Conservation (phyloP, 805 yeast species). For the Ogataea ganodermae region DNA sequence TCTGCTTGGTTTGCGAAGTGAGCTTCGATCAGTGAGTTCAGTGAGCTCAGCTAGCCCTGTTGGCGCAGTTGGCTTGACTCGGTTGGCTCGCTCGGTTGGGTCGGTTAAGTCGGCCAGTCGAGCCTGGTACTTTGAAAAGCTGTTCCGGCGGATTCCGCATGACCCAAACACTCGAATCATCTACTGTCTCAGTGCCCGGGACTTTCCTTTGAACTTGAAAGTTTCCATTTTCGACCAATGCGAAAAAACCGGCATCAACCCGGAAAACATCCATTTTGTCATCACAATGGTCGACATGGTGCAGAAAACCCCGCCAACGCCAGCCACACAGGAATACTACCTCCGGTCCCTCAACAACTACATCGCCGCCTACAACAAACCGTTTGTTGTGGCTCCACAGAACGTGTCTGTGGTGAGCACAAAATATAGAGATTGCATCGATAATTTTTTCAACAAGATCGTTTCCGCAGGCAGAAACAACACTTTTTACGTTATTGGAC, state of each 20-base stretch:
- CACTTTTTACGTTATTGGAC: conserved; percentile 30
- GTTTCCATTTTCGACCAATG: conserved; percentile 7
- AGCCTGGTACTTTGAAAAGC: conserved; percentile 1
- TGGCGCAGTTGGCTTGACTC: not conserved
- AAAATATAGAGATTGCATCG: conserved; percentile 1
- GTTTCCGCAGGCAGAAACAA: not conserved
- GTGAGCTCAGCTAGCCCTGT: not conserved
- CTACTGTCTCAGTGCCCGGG: conserved; percentile 24
- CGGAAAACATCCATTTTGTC: conserved; percentile 15
- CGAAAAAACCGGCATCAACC: conserved; percentile 1
- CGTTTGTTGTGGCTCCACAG: not conserved
- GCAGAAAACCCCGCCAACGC: not conserved
- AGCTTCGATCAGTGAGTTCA: not conserved
- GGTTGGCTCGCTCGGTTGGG: not conserved
- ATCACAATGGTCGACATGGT: conserved; percentile 19
- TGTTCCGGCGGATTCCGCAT: conserved; percentile 5
- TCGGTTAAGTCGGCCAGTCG: not conserved
- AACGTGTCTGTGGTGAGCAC: conserved; percentile 12
- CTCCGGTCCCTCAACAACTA: conserved; percentile 9
- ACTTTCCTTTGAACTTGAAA: conserved; percentile 26
- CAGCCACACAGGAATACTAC: not conserved
- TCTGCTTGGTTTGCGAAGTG: not conserved
- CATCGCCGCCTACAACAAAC: conserved; percentile 2
- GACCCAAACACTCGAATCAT: conserved; percentile 13
- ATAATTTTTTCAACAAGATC: conserved; percentile 8